Percentiles rank a stretch among this genome's conserved stretches.
Evolutionary conservation across 176 grass and related monocot genomes (phyloP).

Genomic region (Cocos nucifera): DNA sequence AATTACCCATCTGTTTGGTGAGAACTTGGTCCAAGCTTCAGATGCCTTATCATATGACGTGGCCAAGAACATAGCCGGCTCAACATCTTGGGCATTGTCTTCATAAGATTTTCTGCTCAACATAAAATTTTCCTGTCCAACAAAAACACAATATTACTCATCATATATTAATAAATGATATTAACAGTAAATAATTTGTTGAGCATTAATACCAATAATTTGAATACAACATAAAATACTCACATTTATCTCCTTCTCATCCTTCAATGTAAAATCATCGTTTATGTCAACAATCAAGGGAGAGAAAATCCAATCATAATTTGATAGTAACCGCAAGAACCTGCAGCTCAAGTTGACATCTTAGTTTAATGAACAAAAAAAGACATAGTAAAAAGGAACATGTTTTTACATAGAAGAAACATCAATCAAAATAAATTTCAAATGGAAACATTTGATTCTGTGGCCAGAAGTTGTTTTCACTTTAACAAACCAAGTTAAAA

Average conservation of each 20-base stretch:
- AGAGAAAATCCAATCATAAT: conserved; percentile 87
- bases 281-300: conserved; percentile 96
- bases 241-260: conserved; percentile 84
- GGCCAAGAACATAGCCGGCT: conserved; percentile 79
- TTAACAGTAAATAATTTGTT: too few species aligned
- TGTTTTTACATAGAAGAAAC: too few species aligned
- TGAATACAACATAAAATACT: conserved; percentile 22
- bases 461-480: too few species aligned
- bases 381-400: background rate
- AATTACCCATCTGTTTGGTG: conserved; percentile 67
- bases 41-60: conserved; percentile 89
- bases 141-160: conserved; percentile 11
- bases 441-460: too few species aligned
- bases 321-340: conserved; percentile 74
- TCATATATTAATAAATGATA: conserved; percentile 2
- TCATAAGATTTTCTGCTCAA: conserved; percentile 65
- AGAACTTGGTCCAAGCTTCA: conserved; percentile 80
- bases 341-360: conserved; percentile 22
- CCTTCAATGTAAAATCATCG: conserved; percentile 62
- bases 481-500: too few species aligned
- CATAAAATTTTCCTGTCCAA: conserved; percentile 64
- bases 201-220: background rate
- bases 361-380: background rate
- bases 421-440: too few species aligned
- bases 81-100: conserved; percentile 59